These are phyloP conservation scores for Candida ascalaphidarum DNA, from an alignment of 805 yeast species.

Conservation along the genomic window DNA sequence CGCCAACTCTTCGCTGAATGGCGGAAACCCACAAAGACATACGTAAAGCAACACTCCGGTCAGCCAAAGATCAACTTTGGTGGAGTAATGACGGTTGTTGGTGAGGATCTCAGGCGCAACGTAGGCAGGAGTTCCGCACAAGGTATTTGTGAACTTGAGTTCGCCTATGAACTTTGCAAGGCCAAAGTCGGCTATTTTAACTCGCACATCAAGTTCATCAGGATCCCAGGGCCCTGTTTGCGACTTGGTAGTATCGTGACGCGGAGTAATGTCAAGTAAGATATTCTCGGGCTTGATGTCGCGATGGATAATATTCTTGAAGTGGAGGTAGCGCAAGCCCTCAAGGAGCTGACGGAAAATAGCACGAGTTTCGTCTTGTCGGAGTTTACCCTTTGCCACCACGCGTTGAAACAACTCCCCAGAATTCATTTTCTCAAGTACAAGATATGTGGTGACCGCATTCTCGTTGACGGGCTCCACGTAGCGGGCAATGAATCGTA, in stretches of 20 bases:
- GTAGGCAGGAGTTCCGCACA: slow-evolving; percentile 84
- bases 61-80: slow-evolving; percentile 77
- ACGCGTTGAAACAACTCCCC: slow-evolving; percentile 74
- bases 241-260: slow-evolving; percentile 13
- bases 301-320: slow-evolving; percentile 33
- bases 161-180: slow-evolving; percentile 63
- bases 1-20: slow-evolving; percentile 73
- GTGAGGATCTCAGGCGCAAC: slow-evolving; percentile 77
- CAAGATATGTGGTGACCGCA: slow-evolving; percentile 49
- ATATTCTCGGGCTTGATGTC: slow-evolving; percentile 40
- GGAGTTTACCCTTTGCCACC: slow-evolving; percentile 50
- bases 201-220: slow-evolving; percentile 52
- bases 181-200: slow-evolving; percentile 83
- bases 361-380: slow-evolving; percentile 55
- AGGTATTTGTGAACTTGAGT: slow-evolving; percentile 61
- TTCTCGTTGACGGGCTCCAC: slow-evolving; percentile 45
- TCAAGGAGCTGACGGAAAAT: slow-evolving; percentile 41
- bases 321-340: slow-evolving; percentile 31
- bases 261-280: slow-evolving; percentile 42
- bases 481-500: slow-evolving; percentile 51
- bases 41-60: slow-evolving; percentile 72
- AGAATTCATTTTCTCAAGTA: slow-evolving; percentile 63
- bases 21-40: slow-evolving; percentile 79
- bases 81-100: slow-evolving; percentile 49
- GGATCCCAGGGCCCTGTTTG: slow-evolving; percentile 51